phyloP scores from a whole-genome alignment of 2,329 filamentous ascomycete species.

The Aspergillus viridinutans region DNA sequence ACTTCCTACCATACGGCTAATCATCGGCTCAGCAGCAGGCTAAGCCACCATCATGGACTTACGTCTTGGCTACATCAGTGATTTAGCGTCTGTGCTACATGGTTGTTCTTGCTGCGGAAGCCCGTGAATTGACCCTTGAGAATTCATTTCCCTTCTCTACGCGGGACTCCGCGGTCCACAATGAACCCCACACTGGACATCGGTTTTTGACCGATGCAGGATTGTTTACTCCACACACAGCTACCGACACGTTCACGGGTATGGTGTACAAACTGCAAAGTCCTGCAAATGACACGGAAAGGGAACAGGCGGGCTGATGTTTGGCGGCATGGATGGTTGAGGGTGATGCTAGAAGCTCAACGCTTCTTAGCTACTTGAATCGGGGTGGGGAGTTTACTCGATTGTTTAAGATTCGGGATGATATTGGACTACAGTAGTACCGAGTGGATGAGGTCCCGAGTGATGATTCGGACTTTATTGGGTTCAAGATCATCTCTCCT shows the following conservation, averaged over 20 bases:
- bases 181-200: background rate
- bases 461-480: background rate
- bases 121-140: too few species aligned
- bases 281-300: background rate
- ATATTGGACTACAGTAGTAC: background rate
- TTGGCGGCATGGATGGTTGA: too few species aligned
- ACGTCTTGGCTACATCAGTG: too few species aligned
- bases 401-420: background rate
- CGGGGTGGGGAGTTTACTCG: too few species aligned
- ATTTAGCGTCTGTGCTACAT: too few species aligned
- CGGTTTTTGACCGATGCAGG: background rate
- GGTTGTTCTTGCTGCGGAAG: background rate
- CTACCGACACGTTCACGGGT: background rate
- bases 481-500: background rate
- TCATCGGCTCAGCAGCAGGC: conserved; percentile 1
- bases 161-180: background rate
- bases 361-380: background rate
- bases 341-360: background rate
- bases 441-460: background rate
- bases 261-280: too few species aligned
- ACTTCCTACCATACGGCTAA: conserved; percentile 7
- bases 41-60: too few species aligned
- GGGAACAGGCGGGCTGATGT: background rate
- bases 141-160: background rate
- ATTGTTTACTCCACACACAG: background rate